A percentile compares a stretch with the other conserved stretches of the same genome.
Evolutionary conservation across 2,329 filamentous ascomycete genomes (phyloP).

Genomic region (Pseudonectria buxi): DNA sequence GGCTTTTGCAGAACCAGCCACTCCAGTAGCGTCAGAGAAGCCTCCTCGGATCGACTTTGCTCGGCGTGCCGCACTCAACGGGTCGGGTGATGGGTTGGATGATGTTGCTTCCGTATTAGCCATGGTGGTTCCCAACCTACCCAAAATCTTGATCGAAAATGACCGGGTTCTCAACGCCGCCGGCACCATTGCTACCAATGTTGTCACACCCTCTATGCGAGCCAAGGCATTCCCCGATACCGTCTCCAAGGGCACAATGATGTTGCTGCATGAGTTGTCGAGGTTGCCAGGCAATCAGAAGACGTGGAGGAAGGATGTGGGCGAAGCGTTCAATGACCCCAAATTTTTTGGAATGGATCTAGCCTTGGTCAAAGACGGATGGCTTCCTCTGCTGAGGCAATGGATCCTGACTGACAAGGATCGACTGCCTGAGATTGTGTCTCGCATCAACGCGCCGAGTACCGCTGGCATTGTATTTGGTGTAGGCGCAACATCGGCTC

Average conservation of each 20-base stretch:
- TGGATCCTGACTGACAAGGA: constrained; percentile 87
- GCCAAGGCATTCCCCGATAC: constrained; percentile 84
- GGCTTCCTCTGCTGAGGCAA: constrained; percentile 78
- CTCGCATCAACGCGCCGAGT: constrained; percentile 73
- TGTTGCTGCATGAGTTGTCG: constrained; percentile 69
- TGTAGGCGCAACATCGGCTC: constrained; percentile 89
- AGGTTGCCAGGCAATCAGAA: constrained; percentile 76
- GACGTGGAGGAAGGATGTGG: constrained; percentile 85
- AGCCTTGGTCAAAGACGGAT: constrained; percentile 60
- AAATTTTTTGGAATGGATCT: constrained; percentile 73
- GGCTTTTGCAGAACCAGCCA: constrained; percentile 54
- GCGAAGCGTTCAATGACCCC: constrained; percentile 84
- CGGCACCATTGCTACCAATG: constrained; percentile 71
- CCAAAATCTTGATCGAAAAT: constrained; percentile 75
- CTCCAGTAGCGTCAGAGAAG: constrained; percentile 32
- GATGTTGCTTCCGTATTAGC: constrained; percentile 77
- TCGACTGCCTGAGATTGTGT: constrained; percentile 71
- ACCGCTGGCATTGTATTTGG: constrained; percentile 97
- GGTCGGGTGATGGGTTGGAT: constrained; percentile 49
- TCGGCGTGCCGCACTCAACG: constrained; percentile 27
- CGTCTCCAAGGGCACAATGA: constrained; percentile 63
- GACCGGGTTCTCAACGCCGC: constrained; percentile 77
- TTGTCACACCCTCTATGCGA: constrained; percentile 75
- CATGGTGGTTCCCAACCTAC: constrained; percentile 70
- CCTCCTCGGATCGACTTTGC: constrained; percentile 30